Base-by-base conservation (phyloP, 192 early-diverging fungal genomes). In the Podila clonocystis region DNA sequence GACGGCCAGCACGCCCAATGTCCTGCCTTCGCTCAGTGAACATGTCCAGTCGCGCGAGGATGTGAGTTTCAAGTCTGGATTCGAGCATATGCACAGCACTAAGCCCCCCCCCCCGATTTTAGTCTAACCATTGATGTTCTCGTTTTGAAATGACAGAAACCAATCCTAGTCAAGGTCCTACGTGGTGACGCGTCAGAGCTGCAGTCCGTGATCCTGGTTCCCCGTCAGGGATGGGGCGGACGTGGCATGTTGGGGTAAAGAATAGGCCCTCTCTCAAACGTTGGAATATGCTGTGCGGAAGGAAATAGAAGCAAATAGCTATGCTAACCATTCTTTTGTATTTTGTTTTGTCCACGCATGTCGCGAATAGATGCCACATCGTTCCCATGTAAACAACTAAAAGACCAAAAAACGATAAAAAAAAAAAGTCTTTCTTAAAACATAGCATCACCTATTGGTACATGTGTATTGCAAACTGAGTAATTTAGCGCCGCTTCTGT, bases 221-320 rank as follows among this genome's bases (percentile, higher is more conserved):
- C 88, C 24, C 76, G 67, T 58, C 76, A 75, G 62, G 86, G 83
- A 4, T 89, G 88, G 88, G 86, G 88, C 5, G 88, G 86, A 31
- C 83, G 83, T 26, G 88, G 88, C 19, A 64, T 86, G 3, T 62
- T 89, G 20, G 88, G 88, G 86, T 85, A 73, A 67, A 63, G 24
- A 19, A 4, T 13, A 5, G 31, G 5, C 31, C 5, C 31, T n/a
- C n/a, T 6, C 3, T 45, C 15, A 1, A n/a, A 59, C 34, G 34
- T 41, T 36, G 22, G 15, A 61, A 41, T 22, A 0, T 55, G 50
- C 19, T 20, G 0, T n/a, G 19, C 22, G 41, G 41, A 41, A 13
- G 41, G 13, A 41, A 13, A 41, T 41, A 11, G 11, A 11, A 13
- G 41, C 9, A 15, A 11, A 1, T 12, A 41, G 1, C 13, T 3